A percentile compares a stretch with the other conserved stretches of the same genome.
These are phyloP conservation scores for Westerdykella ornata DNA, from an alignment of 2,329 filamentous ascomycete species.

Conservation along the genomic window DNA sequence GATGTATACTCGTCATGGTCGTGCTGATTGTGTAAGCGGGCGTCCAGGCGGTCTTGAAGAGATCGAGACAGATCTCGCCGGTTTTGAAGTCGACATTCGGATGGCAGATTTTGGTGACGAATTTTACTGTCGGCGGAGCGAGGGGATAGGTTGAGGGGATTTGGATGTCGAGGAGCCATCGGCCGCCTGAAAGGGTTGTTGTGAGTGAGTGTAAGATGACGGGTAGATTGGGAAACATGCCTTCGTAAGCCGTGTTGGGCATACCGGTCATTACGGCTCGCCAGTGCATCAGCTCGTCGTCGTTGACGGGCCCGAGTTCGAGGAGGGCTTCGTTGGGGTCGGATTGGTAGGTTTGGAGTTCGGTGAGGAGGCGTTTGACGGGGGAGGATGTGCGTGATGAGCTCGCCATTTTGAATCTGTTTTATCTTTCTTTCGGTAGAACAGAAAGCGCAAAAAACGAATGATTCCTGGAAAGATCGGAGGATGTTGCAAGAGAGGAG, in stretches of 20 bases:
- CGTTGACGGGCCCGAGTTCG: slow-evolving; percentile 51
- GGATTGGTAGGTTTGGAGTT: slow-evolving; percentile 53
- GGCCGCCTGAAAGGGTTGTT: slow-evolving; percentile 49
- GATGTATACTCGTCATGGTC: slow-evolving; percentile 64
- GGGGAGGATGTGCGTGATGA: slow-evolving; percentile 35
- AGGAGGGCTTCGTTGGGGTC: slow-evolving; percentile 52
- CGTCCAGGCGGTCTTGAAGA: slow-evolving; percentile 72
- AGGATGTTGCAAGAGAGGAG: background rate
- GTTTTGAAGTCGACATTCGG: slow-evolving; percentile 47
- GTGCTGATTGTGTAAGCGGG: slow-evolving; percentile 76
- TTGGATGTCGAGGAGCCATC: slow-evolving; percentile 73
- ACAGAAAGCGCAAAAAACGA: background rate
- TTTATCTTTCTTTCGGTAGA: background rate
- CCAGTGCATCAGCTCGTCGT: slow-evolving; percentile 54
- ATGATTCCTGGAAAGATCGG: background rate
- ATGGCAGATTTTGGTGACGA: slow-evolving; percentile 53
- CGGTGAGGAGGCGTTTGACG: slow-evolving; percentile 55
- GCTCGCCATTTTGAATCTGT: slow-evolving; percentile 22
- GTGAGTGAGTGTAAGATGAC: background rate
- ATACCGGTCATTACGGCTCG: slow-evolving; percentile 56
- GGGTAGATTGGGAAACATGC: slow-evolving; percentile 29
- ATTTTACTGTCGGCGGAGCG: slow-evolving; percentile 67
- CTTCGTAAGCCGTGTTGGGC: slow-evolving; percentile 54
- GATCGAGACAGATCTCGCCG: slow-evolving; percentile 90
- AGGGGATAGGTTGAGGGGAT: slow-evolving; percentile 76